Conservation (phyloP, 2,329 filamentous ascomycete genomes). For the Elsinoe batatas region DNA sequence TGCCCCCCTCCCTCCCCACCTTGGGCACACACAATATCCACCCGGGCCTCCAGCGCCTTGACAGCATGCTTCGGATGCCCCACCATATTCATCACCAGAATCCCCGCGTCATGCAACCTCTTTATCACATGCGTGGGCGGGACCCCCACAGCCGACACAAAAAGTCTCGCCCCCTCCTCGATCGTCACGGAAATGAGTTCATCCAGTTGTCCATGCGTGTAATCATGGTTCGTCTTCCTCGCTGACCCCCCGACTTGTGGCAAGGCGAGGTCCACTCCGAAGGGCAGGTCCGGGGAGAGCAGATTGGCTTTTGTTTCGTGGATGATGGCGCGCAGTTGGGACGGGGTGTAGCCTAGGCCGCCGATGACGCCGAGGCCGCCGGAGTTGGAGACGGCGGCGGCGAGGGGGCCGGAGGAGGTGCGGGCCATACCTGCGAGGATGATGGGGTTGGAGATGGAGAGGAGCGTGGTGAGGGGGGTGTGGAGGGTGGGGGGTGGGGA, state of each 20-base stretch:
- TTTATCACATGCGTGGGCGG: slow-evolving; percentile 66
- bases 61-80: slow-evolving; percentile 83
- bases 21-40: slow-evolving; percentile 86
- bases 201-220: slow-evolving; percentile 80
- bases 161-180: slow-evolving; percentile 70
- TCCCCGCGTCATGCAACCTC: slow-evolving; percentile 64
- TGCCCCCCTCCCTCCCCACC: slow-evolving; percentile 90
- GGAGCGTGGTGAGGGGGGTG: slow-evolving; percentile 67
- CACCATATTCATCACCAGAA: slow-evolving; percentile 96
- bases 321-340: slow-evolving; percentile 69
- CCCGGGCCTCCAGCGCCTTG: slow-evolving; percentile 76
- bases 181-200: slow-evolving; percentile 82
- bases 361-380: slow-evolving; percentile 63
- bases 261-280: slow-evolving; percentile 84
- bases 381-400: slow-evolving; percentile 79
- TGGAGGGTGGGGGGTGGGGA: slow-evolving; percentile 44
- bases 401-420: slow-evolving; percentile 66
- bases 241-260: slow-evolving; percentile 79
- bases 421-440: slow-evolving; percentile 91
- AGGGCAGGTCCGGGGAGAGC: slow-evolving; percentile 57
- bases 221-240: slow-evolving; percentile 89
- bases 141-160: slow-evolving; percentile 81
- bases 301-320: slow-evolving; percentile 75
- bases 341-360: slow-evolving; percentile 58
- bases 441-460: slow-evolving; percentile 80